Conservation (phyloP, 225 moss, liverwort and hornwort species). For the Bryum argenteum region DNA sequence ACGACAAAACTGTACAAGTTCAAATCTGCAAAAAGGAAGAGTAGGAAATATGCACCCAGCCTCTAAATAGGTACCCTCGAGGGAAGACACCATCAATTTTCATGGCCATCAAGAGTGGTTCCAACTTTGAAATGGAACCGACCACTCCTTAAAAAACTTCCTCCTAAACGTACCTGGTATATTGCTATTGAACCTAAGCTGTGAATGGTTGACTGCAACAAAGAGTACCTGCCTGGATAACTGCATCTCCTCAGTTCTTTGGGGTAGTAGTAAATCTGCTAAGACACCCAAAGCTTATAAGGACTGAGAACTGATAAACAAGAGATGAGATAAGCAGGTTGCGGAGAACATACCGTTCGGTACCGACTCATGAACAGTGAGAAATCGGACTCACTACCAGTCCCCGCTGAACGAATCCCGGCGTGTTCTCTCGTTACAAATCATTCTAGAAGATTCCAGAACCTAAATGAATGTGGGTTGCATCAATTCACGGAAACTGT, state of each 20-base stretch:
- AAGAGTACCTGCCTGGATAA: conserved; percentile 16
- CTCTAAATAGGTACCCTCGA: conserved; percentile 13
- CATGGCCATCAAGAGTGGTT: conserved; percentile 37
- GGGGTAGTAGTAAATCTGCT: conserved; percentile 17
- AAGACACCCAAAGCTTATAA: background rate
- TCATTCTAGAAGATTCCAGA: conserved; percentile 12
- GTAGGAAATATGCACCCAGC: background rate
- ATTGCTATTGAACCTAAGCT: background rate
- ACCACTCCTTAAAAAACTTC: conserved; percentile 40
- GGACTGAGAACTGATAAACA: background rate
- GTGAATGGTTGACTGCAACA: background rate
- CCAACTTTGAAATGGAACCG: conserved; percentile 6
- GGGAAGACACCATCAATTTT: conserved; percentile 33
- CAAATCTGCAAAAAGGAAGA: conserved; percentile 30
- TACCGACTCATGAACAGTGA: conserved; percentile 10
- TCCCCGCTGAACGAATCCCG: conserved; percentile 4
- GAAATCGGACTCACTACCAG: conserved; percentile 9
- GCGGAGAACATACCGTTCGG: conserved; percentile 27
- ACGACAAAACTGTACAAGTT: background rate
- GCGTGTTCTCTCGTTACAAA: conserved; percentile 8
- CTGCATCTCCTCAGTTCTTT: conserved; percentile 20
- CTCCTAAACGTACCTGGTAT: conserved; percentile 23
- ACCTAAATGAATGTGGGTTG: background rate
- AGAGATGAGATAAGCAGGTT: conserved; percentile 14
- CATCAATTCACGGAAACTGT: conserved; percentile 31